phyloP scores from a whole-genome alignment of 1,284 basidiomycete genomes.

The Cryptococcus sp. region DNA sequence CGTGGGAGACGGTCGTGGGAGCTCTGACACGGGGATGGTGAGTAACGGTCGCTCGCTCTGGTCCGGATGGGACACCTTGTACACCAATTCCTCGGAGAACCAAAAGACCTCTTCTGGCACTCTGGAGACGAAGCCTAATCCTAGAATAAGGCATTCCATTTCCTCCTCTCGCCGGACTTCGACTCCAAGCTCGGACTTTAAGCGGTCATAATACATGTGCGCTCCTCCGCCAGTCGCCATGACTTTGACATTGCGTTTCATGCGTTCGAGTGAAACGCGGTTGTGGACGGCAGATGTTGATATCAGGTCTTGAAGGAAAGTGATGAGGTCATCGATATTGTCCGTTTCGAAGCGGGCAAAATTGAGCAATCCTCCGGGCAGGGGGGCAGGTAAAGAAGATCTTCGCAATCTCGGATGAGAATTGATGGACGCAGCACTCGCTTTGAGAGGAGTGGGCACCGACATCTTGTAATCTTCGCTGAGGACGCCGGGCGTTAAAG shows the following conservation, averaged over 20 bases:
- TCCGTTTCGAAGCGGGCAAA: slow-evolving; percentile 97
- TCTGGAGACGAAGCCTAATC: slow-evolving; percentile 90
- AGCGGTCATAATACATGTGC: slow-evolving; percentile 86
- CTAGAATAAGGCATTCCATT: slow-evolving; percentile 98
- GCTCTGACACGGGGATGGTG: slow-evolving; percentile 48
- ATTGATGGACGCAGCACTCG: slow-evolving; percentile 5
- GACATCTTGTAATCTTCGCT: slow-evolving; percentile 11
- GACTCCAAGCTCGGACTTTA: slow-evolving; percentile 74
- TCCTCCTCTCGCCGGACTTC: slow-evolving; percentile 92
- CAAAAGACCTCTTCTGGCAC: slow-evolving; percentile 98
- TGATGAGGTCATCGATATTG: slow-evolving; percentile 80
- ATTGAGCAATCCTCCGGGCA: slow-evolving; percentile 95
- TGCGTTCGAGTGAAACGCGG: slow-evolving; percentile 81
- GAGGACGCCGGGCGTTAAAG: slow-evolving; percentile 70
- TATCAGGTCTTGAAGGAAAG: slow-evolving; percentile 87
- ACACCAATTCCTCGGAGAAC: slow-evolving; percentile 96
- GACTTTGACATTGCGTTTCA: slow-evolving; percentile 92
- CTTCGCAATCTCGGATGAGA: slow-evolving; percentile 68
- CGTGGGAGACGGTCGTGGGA: slow-evolving; percentile 88
- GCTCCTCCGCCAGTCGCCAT: slow-evolving; percentile 98
- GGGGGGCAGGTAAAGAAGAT: slow-evolving; percentile 68
- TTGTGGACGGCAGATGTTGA: slow-evolving; percentile 84
- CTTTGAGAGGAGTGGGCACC: background rate
- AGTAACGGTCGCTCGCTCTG: slow-evolving; percentile 12
- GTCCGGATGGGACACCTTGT: slow-evolving; percentile 70